Conservation (phyloP, 371 early-diverging fungal species). For the Mortierella sp. region DNA sequence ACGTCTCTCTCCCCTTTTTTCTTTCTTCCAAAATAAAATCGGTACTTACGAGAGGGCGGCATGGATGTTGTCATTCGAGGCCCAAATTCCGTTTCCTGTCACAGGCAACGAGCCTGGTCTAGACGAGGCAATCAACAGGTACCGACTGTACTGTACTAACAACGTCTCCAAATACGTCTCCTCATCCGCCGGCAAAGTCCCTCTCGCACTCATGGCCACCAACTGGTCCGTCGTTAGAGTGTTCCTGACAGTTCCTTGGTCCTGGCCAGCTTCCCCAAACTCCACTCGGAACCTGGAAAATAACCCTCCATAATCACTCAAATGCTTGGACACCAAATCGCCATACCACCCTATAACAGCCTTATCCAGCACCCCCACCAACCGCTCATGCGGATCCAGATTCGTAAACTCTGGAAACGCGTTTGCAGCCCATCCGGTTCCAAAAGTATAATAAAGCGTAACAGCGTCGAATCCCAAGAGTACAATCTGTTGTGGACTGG, state of each 20-base stretch:
- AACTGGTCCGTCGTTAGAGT: constrained; percentile 34
- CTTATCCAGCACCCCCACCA: constrained; percentile 30
- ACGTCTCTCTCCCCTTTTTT: neutral
- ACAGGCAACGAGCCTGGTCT: constrained; percentile 44
- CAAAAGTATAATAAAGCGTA: constrained; percentile 40
- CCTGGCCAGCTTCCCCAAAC: constrained; percentile 13
- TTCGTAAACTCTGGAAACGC: constrained; percentile 37
- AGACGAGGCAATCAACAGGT: constrained; percentile 43
- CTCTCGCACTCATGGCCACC: constrained; percentile 8
- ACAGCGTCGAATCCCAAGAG: constrained; percentile 37
- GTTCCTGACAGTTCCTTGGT: neutral
- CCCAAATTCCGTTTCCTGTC: constrained; percentile 29
- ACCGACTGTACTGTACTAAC: constrained; percentile 44
- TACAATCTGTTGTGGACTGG: constrained; percentile 33
- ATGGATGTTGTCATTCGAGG: neutral
- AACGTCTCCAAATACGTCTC: constrained; percentile 40
- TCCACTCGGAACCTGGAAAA: constrained; percentile 32
- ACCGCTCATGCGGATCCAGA: constrained; percentile 44
- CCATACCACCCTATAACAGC: constrained; percentile 30
- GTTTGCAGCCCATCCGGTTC: constrained; percentile 34
- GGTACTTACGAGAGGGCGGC: constrained; percentile 14
- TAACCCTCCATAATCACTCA: constrained; percentile 26
- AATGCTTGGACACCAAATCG: constrained; percentile 39
- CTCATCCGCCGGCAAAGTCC: constrained; percentile 6
- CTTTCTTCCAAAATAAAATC: neutral